Conservation (phyloP, 2,329 filamentous ascomycete genomes). For the Fusarium bulbicola region DNA sequence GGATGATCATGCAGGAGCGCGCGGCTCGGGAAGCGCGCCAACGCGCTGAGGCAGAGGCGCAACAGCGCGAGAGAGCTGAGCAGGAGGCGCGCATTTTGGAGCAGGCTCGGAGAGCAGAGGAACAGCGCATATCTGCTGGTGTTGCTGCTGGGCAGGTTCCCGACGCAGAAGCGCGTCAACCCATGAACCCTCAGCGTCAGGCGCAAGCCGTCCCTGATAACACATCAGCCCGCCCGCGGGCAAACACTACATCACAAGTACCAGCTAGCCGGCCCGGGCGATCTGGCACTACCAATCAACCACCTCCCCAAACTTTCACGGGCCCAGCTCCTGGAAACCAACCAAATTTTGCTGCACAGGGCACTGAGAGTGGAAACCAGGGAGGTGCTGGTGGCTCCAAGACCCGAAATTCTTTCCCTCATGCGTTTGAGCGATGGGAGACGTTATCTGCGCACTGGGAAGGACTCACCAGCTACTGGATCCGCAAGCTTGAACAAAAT, state of each 20-base stretch:
- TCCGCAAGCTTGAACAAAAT: conserved; percentile 90
- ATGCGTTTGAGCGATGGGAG: conserved; percentile 98
- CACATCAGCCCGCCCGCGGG: conserved; percentile 39
- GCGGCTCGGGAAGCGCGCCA: conserved; percentile 78
- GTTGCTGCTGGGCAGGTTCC: conserved; percentile 52
- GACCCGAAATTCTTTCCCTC: conserved; percentile 81
- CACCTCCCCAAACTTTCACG: conserved; percentile 36
- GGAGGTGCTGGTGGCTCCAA: conserved; percentile 43
- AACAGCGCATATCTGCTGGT: conserved; percentile 64
- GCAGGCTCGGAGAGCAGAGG: conserved; percentile 65
- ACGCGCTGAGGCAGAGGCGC: conserved; percentile 72
- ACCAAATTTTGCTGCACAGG: conserved; percentile 26
- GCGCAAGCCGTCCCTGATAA: conserved; percentile 41
- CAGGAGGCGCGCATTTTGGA: conserved; percentile 64
- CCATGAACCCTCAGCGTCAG: conserved; percentile 48
- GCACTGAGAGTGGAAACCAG: conserved; percentile 30
- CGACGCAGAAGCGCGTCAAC: conserved; percentile 44
- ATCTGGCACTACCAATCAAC: conserved; percentile 23
- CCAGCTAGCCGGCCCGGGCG: conserved; percentile 34
- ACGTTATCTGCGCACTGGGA: conserved; percentile 98
- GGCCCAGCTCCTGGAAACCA: conserved; percentile 28
- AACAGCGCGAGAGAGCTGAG: conserved; percentile 66
- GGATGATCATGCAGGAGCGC: conserved; percentile 91
- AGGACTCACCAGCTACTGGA: conserved; percentile 96
- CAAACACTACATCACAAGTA: conserved; percentile 42